These are phyloP conservation scores for Rhynchospora pubera DNA, from an alignment of 176 grass and related monocot species.

Conservation along the genomic window DNA sequence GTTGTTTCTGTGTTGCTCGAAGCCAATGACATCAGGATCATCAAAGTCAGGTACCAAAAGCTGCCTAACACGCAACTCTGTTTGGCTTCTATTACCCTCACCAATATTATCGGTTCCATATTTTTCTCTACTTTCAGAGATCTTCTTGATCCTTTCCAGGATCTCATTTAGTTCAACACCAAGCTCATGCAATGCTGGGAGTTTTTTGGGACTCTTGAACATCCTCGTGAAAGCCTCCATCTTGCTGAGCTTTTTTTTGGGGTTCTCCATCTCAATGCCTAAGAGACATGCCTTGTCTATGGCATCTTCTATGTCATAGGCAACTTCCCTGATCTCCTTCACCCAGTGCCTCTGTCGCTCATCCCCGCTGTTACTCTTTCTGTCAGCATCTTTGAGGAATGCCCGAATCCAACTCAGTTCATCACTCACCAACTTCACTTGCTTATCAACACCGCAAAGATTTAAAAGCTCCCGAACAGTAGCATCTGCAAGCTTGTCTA, in stretches of 20 bases:
- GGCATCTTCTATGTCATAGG: not conserved
- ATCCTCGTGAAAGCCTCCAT: not conserved
- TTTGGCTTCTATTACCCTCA: not conserved
- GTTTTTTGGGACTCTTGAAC: not conserved
- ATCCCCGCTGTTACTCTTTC: not conserved
- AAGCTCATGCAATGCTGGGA: not conserved
- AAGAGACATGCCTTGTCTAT: not conserved
- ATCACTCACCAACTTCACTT: too few species aligned
- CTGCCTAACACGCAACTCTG: not conserved
- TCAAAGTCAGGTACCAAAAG: not conserved
- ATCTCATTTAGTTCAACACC: not conserved
- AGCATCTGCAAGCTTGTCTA: too few species aligned
- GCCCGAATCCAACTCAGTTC: too few species aligned
- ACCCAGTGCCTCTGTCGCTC: not conserved
- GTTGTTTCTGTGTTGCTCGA: not conserved
- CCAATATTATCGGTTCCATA: not conserved
- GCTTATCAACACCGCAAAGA: too few species aligned
- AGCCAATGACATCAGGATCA: not conserved
- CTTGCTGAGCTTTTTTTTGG: not conserved
- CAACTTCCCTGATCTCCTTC: not conserved
- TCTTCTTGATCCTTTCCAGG: not conserved
- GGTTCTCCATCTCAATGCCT: not conserved
- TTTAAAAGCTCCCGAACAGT: too few species aligned
- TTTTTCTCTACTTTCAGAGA: not conserved
- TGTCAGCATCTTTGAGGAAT: not conserved